A percentile compares a stretch with the other conserved stretches of the same genome.
phyloP scores from a whole-genome alignment of 768 basidiomycete genomes.

The Albatrellus ellisii region DNA sequence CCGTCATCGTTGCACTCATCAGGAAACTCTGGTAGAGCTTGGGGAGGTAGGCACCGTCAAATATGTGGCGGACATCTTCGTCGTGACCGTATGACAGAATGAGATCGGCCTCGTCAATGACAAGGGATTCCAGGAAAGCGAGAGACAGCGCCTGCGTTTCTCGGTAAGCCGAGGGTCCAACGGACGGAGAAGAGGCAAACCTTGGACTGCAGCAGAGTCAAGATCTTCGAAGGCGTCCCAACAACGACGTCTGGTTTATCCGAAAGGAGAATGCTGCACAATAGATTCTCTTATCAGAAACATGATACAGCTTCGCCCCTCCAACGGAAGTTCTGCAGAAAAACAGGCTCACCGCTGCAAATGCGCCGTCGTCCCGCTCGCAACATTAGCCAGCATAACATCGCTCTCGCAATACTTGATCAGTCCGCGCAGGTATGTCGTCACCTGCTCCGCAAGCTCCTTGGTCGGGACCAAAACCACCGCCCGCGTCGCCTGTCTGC shows the following conservation, averaged over 20 bases:
- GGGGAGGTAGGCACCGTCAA: slow-evolving; percentile 57
- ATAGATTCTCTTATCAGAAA: neutral
- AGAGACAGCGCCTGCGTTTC: slow-evolving; percentile 47
- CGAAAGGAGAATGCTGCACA: slow-evolving; percentile 34
- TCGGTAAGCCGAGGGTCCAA: neutral
- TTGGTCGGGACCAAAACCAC: slow-evolving; percentile 82
- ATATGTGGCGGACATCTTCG: slow-evolving; percentile 69
- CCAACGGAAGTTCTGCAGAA: too few species aligned
- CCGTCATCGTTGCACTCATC: slow-evolving; percentile 96
- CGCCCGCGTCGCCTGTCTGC: slow-evolving; percentile 50
- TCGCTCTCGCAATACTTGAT: slow-evolving; percentile 71
- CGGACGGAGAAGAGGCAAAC: slow-evolving; percentile 29
- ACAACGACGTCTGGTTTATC: slow-evolving; percentile 74
- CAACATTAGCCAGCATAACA: slow-evolving; percentile 61
- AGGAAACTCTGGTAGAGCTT: slow-evolving; percentile 84
- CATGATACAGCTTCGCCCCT: too few species aligned
- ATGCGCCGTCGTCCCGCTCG: slow-evolving; percentile 55
- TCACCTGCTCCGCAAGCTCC: slow-evolving; percentile 88
- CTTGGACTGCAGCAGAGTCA: slow-evolving; percentile 60
- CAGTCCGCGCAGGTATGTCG: slow-evolving; percentile 49
- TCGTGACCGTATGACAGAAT: slow-evolving; percentile 96
- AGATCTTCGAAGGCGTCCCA: slow-evolving; percentile 61
- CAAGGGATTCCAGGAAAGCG: slow-evolving; percentile 62
- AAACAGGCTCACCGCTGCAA: slow-evolving; percentile 48
- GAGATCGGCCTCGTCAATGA: slow-evolving; percentile 96